Conservation (phyloP, 2,329 filamentous ascomycete genomes). For the Periconia sp. region DNA sequence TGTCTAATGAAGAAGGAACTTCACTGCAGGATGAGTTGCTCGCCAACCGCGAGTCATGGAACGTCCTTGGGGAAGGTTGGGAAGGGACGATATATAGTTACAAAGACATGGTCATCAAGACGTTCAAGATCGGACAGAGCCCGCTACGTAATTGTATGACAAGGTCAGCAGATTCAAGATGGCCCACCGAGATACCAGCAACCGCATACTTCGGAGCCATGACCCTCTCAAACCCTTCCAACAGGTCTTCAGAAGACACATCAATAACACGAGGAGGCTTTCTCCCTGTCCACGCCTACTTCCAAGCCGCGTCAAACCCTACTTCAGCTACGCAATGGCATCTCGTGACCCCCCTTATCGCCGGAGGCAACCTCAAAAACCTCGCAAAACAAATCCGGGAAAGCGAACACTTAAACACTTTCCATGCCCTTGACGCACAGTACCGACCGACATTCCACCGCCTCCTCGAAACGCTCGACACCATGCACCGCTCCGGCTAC, state of each 20-base stretch:
- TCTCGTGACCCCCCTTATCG: constrained; percentile 11
- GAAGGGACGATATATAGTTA: constrained; percentile 27
- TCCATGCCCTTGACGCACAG: constrained; percentile 22
- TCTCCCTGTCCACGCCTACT: constrained; percentile 20
- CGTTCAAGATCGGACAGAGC: constrained; percentile 23
- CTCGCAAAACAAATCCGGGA: constrained; percentile 5
- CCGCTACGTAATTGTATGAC: constrained; percentile 29
- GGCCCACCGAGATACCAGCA: constrained; percentile 32
- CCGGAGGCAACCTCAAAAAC: constrained; percentile 13
- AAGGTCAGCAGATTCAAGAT: constrained; percentile 9
- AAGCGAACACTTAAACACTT: background rate
- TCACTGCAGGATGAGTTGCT: constrained; percentile 20
- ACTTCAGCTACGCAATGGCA: constrained; percentile 15
- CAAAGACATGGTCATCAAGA: constrained; percentile 28
- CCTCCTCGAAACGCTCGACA: constrained; percentile 24
- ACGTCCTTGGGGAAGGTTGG: constrained; percentile 22
- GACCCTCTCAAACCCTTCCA: background rate
- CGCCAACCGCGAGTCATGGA: constrained; percentile 21
- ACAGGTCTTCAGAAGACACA: background rate
- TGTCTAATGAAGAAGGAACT: constrained; percentile 8
- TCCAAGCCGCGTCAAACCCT: constrained; percentile 13
- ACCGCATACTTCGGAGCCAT: constrained; percentile 20
- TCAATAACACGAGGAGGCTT: constrained; percentile 8
- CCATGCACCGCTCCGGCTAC: constrained; percentile 31
- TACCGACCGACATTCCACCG: constrained; percentile 33